phyloP scores from a whole-genome alignment of 306 rosid genomes.

The Spatholobus suberectus region DNA sequence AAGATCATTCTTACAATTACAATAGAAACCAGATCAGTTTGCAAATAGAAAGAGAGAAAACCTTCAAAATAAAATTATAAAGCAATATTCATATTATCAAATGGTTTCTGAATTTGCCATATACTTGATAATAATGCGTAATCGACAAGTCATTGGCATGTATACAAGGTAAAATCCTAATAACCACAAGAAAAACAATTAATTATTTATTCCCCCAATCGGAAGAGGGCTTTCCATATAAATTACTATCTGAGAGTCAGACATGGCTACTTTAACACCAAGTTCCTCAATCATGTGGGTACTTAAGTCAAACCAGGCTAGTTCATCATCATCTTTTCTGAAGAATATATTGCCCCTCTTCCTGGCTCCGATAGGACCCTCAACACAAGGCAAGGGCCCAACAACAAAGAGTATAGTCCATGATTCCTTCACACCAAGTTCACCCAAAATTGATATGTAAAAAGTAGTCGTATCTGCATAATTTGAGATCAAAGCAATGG shows the following conservation, averaged over 20 bases:
- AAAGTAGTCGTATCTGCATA: neutral
- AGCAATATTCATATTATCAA: neutral
- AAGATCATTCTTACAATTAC: neutral
- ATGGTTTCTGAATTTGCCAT: neutral
- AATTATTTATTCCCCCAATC: neutral
- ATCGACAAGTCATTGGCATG: neutral
- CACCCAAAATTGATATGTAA: slow-evolving; percentile 3
- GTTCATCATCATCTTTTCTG: neutral
- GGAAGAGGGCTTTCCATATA: neutral
- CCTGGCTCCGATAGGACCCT: neutral
- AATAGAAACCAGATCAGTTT: neutral
- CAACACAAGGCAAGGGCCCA: neutral
- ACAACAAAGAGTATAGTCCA: neutral
- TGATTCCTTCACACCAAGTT: neutral
- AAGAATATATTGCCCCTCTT: slow-evolving; percentile 20
- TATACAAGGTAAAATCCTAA: neutral
- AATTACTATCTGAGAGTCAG: neutral
- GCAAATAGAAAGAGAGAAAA: neutral
- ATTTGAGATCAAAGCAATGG: neutral
- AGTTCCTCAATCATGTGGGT: slow-evolving; percentile 34
- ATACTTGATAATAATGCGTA: neutral
- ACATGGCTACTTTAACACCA: neutral
- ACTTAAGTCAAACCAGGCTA: neutral
- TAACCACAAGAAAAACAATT: neutral
- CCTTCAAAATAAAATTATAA: neutral